Conservation (phyloP, 2,329 filamentous ascomycete genomes). For the Lanzia echinophila region DNA sequence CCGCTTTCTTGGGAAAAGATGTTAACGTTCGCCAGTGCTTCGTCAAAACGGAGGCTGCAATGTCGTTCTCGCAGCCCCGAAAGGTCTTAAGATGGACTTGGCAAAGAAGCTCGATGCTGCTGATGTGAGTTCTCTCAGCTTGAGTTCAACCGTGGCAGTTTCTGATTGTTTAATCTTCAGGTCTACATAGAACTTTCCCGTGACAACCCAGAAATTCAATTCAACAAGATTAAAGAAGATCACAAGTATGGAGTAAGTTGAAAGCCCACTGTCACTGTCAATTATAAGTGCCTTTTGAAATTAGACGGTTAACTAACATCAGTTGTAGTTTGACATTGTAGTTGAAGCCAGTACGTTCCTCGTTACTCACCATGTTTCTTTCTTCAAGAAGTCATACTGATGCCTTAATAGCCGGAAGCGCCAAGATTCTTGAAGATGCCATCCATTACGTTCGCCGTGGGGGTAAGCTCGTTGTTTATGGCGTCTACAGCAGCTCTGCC, state of each 20-base stretch:
- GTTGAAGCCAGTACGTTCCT: constrained; percentile 9
- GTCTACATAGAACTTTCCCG: constrained; percentile 47
- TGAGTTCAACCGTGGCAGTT: background rate
- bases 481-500: constrained; percentile 56
- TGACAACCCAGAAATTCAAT: constrained; percentile 50
- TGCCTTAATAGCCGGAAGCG: constrained; percentile 43
- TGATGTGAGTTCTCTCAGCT: constrained; percentile 32
- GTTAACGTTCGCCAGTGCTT: constrained; percentile 32
- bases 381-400: background rate
- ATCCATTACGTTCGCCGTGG: constrained; percentile 67
- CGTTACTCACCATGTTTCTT: constrained; percentile 54
- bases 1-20: background rate
- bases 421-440: constrained; percentile 61
- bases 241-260: constrained; percentile 52
- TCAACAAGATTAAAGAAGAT: constrained; percentile 53
- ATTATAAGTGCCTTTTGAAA: too few relatives aligned
- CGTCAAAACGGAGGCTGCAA: constrained; percentile 65
- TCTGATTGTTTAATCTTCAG: constrained; percentile 9
- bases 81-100: constrained; percentile 64
- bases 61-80: constrained; percentile 62
- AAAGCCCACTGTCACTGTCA: too few relatives aligned
- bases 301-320: too few relatives aligned
- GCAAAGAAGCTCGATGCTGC: constrained; percentile 51
- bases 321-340: constrained; percentile 44
- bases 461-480: constrained; percentile 60